phyloP scores from a whole-genome alignment of 2,329 filamentous ascomycete genomes.

The Alternaria novae-zelandiae region DNA sequence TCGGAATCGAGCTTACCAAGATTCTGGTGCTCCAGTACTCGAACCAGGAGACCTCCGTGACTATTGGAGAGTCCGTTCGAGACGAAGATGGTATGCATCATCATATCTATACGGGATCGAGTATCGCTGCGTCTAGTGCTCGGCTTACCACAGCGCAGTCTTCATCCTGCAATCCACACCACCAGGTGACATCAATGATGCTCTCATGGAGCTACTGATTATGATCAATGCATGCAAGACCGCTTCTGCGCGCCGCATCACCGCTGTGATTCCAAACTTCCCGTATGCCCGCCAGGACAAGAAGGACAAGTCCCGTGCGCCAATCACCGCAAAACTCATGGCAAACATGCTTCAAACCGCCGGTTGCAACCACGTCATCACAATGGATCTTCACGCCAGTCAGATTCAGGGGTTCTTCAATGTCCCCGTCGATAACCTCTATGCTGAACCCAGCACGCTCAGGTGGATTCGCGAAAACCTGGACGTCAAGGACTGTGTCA shows the following conservation, averaged over 20 bases:
- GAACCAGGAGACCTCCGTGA: constrained; percentile 87
- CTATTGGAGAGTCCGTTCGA: constrained; percentile 92
- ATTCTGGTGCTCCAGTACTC: constrained; percentile 84
- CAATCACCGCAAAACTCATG: constrained; percentile 93
- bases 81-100: constrained; percentile 80
- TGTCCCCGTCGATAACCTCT: constrained; percentile 79
- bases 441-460: constrained; percentile 90
- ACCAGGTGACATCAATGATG: constrained; percentile 96
- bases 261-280: constrained; percentile 94
- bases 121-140: neutral
- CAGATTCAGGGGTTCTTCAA: constrained; percentile 98
- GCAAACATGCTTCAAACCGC: constrained; percentile 97
- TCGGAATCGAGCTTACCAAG: constrained; percentile 79
- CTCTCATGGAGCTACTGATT: constrained; percentile 96
- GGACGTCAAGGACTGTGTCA: constrained; percentile 81
- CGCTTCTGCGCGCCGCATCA: constrained; percentile 86
- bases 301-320: constrained; percentile 95
- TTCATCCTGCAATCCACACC: constrained; percentile 96
- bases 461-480: constrained; percentile 91
- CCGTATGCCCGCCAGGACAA: constrained; percentile 97
- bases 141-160: constrained; percentile 59
- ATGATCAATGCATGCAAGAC: constrained; percentile 97
- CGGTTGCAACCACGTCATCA: constrained; percentile 91
- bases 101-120: neutral
- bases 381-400: constrained; percentile 92